Percentiles rank a stretch among this genome's conserved stretches.
These are phyloP conservation scores for Entophlyctis luteolus DNA, from an alignment of 192 early-diverging fungal species.

Conservation along the genomic window DNA sequence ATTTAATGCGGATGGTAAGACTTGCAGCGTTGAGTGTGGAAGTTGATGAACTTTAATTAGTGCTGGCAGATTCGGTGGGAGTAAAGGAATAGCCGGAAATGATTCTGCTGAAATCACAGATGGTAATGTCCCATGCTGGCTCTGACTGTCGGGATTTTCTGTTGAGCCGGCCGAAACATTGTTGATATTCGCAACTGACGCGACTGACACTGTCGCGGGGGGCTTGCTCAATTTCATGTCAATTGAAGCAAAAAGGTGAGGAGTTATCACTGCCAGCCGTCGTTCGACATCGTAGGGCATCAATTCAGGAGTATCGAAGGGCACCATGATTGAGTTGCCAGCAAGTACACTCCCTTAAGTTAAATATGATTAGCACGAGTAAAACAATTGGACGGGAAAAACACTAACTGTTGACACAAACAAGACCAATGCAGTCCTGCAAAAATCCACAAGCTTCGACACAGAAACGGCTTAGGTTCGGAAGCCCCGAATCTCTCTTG, in stretches of 20 bases:
- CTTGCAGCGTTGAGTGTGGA: neutral
- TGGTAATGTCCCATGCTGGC: neutral
- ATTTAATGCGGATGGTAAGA: neutral
- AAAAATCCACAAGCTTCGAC: constrained; percentile 18
- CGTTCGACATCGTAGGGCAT: constrained; percentile 13
- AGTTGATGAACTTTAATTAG: constrained; percentile 12
- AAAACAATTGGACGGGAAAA: neutral
- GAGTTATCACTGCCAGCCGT: constrained; percentile 2
- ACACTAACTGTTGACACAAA: constrained; percentile 13
- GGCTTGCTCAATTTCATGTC: neutral
- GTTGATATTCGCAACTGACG: no score
- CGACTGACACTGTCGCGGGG: neutral
- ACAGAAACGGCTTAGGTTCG: constrained; percentile 7
- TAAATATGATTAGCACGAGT: neutral
- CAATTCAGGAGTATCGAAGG: constrained; percentile 23
- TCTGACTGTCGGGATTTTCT: neutral
- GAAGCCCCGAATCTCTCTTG: neutral
- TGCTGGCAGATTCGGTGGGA: neutral
- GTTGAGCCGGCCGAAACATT: neutral
- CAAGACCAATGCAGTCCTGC: constrained; percentile 24
- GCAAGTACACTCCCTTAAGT: neutral
- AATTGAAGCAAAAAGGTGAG: constrained; percentile 10
- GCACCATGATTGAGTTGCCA: constrained; percentile 12
- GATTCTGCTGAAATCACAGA: neutral
- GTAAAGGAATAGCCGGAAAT: neutral